Conservation (phyloP, 2,329 filamentous ascomycete genomes). For the Fusarium tjaetaba region DNA sequence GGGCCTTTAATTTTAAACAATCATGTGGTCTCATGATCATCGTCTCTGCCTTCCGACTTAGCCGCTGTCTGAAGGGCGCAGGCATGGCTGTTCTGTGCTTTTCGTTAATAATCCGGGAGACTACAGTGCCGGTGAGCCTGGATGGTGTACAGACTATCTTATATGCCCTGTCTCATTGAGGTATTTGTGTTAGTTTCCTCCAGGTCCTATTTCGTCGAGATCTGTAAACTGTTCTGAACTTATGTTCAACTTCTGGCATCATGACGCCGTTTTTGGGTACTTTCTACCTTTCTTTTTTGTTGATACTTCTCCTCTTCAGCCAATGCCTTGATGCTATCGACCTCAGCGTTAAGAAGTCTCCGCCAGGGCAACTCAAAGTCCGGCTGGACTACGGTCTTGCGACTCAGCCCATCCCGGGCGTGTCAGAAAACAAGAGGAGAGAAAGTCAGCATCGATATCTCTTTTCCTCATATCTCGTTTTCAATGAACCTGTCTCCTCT, state of each 20-base stretch:
- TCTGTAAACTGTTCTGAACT: background rate
- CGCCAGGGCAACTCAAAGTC: background rate
- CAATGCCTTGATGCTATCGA: background rate
- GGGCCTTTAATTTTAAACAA: background rate
- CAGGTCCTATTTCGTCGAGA: background rate
- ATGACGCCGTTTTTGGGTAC: background rate
- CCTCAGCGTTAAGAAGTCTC: background rate
- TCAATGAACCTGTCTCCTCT: background rate
- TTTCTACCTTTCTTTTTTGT: background rate
- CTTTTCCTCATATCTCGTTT: background rate
- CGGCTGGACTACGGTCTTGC: background rate
- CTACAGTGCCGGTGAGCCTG: too few species aligned
- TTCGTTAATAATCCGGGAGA: too few species aligned
- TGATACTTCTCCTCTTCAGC: background rate
- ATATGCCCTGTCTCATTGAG: too few species aligned
- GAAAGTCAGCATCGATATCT: background rate
- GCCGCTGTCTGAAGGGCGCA: rapidly evolving
- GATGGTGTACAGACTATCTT: too few species aligned
- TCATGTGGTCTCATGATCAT: rapidly evolving
- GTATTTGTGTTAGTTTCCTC: background rate
- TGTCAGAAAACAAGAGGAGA: background rate
- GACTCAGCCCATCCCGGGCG: background rate
- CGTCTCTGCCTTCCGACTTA: background rate
- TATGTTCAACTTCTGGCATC: background rate
- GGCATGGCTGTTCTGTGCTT: background rate